A percentile compares a stretch with the other conserved stretches of the same genome.
These are phyloP conservation scores for Saccharomycopsis babjevae DNA, from an alignment of 805 yeast species.

Conservation along the genomic window DNA sequence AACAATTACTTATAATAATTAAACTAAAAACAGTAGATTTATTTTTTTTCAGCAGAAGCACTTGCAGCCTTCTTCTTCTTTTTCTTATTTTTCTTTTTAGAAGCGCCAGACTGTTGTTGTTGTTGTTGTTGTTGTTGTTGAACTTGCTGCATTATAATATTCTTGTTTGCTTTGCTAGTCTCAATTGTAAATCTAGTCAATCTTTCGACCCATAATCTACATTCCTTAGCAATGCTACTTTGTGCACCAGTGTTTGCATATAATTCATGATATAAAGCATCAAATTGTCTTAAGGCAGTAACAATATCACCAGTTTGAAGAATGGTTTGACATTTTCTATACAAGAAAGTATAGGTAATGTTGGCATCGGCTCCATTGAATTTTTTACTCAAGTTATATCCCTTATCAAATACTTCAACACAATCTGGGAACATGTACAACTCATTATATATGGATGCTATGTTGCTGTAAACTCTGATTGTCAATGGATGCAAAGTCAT, in stretches of 20 bases:
- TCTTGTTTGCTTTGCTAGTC: conserved; percentile 31
- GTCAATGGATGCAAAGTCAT: conserved; percentile 49
- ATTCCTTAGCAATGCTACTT: conserved; percentile 57
- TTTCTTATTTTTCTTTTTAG: conserved; percentile 4
- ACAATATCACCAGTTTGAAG: conserved; percentile 42
- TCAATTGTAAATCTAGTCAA: conserved; percentile 40
- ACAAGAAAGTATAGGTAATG: conserved; percentile 54
- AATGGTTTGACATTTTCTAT: conserved; percentile 57
- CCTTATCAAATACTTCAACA: conserved; percentile 39
- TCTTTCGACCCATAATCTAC: conserved; percentile 52
- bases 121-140: neutral
- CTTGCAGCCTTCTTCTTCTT: conserved; percentile 1
- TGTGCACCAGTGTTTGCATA: conserved; percentile 52
- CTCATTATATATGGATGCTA: conserved; percentile 49
- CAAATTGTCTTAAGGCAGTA: conserved; percentile 46
- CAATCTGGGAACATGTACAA: conserved; percentile 40
- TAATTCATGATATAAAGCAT: conserved; percentile 48
- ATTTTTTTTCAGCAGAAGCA: neutral
- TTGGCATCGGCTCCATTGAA: conserved; percentile 51
- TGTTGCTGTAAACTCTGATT: conserved; percentile 50
- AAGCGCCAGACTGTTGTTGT: neutral
- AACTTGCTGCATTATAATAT: conserved; percentile 17
- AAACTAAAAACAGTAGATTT: neutral
- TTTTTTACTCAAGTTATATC: conserved; percentile 40
- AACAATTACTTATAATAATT: neutral